Conservation (phyloP, 2,329 filamentous ascomycete species). For the Trichoderma breve region DNA sequence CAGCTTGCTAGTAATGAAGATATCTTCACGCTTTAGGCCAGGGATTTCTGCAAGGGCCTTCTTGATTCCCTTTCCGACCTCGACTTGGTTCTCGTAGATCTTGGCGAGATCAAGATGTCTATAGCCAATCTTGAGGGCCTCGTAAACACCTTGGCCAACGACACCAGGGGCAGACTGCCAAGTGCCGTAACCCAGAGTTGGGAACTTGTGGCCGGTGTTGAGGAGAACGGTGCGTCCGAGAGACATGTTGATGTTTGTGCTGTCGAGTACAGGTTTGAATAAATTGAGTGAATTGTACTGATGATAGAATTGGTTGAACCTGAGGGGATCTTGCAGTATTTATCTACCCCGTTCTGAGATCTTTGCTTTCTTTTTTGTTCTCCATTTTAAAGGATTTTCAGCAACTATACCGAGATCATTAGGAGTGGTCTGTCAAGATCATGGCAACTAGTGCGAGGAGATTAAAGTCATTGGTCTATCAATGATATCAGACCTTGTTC, state of each 20-base stretch:
- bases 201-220: constrained; percentile 64
- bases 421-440: background rate
- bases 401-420: background rate
- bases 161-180: constrained; percentile 66
- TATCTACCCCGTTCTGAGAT: background rate
- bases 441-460: background rate
- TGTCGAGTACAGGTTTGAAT: background rate
- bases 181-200: constrained; percentile 58
- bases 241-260: constrained; percentile 46
- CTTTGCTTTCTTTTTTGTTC: background rate
- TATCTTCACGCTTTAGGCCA: constrained; percentile 47
- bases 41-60: constrained; percentile 45
- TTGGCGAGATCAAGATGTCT: constrained; percentile 56
- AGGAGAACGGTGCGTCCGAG: constrained; percentile 55
- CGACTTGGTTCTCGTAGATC: constrained; percentile 63
- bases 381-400: background rate
- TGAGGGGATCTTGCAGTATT: background rate
- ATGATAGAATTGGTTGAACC: background rate
- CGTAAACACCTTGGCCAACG: constrained; percentile 62
- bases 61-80: constrained; percentile 56
- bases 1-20: constrained; percentile 57
- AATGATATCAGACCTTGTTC: background rate
- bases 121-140: constrained; percentile 62
- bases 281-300: background rate
- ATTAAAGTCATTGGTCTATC: background rate